Evolutionary conservation across 2,329 filamentous ascomycete genomes (phyloP).

Genomic region (Penicillium carneum): DNA sequence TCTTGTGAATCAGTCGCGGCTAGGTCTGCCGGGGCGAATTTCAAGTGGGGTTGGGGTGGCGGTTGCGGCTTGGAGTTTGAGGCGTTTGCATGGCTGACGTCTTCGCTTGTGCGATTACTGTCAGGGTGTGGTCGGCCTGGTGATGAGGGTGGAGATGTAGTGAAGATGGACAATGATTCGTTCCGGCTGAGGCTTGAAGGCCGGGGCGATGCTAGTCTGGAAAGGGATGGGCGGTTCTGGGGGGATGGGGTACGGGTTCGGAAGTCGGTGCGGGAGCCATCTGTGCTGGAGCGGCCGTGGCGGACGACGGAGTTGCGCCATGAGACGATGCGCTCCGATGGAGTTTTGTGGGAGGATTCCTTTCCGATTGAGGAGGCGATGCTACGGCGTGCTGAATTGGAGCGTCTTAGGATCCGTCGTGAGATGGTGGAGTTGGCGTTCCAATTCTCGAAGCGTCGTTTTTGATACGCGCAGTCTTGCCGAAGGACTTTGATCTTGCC

Average conservation of each 20-base stretch:
- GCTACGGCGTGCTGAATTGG: conserved; percentile 64
- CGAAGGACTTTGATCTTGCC: conserved; percentile 93
- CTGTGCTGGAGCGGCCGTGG: conserved; percentile 59
- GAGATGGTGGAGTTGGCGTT: conserved; percentile 80
- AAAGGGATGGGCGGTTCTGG: conserved; percentile 45
- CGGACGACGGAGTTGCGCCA: conserved; percentile 78
- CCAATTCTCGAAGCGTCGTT: conserved; percentile 78
- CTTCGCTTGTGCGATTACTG: conserved; percentile 31
- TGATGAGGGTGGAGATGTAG: conserved; percentile 40
- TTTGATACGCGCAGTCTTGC: conserved; percentile 86
- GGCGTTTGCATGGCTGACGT: conserved; percentile 7
- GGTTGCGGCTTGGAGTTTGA: neutral
- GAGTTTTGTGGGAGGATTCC: conserved; percentile 55
- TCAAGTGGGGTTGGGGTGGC: conserved; percentile 10
- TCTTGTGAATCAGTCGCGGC: conserved; percentile 37
- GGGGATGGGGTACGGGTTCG: conserved; percentile 58
- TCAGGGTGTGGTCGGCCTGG: conserved; percentile 36
- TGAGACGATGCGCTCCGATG: conserved; percentile 79
- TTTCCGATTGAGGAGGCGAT: conserved; percentile 56
- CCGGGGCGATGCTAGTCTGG: conserved; percentile 30
- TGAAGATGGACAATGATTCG: conserved; percentile 39
- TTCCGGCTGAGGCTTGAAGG: conserved; percentile 37
- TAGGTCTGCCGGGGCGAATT: conserved; percentile 29
- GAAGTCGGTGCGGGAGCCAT: conserved; percentile 46
- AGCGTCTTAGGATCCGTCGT: conserved; percentile 65